Percentiles rank a stretch among this genome's conserved stretches.
Conservation (phyloP, 345 rosid genomes). For the Populus euphratica region DNA sequence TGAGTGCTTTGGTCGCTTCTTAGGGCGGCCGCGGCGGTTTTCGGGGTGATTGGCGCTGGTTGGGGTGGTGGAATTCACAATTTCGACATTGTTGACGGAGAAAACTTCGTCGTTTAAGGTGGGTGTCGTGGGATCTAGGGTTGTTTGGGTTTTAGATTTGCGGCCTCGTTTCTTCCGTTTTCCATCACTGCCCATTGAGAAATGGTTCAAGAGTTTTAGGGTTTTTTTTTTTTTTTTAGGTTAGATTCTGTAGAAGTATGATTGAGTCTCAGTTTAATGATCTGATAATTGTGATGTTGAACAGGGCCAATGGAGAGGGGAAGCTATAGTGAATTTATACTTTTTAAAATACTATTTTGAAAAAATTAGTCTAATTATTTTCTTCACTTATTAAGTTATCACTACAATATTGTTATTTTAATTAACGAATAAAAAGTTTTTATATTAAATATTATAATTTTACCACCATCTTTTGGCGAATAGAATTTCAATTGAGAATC, state of each 20-base stretch:
- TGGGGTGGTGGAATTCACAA: constrained; percentile 20
- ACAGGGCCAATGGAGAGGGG: not conserved
- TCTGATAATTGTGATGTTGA: not conserved
- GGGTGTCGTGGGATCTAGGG: constrained; percentile 29
- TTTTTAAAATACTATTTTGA: too few relatives aligned
- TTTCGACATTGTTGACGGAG: constrained; percentile 35
- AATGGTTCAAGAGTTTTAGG: not conserved
- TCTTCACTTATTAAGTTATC: too few relatives aligned
- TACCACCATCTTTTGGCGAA: too few relatives aligned
- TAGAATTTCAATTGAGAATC: too few relatives aligned
- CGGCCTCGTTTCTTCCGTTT: constrained; percentile 45
- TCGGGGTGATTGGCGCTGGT: not conserved
- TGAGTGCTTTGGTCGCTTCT: constrained; percentile 29
- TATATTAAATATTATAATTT: too few relatives aligned
- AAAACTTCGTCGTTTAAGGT: constrained; percentile 21
- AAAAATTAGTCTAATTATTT: too few relatives aligned
- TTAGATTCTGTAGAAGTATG: not conserved
- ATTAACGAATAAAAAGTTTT: too few relatives aligned
- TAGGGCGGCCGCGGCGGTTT: constrained; percentile 43
- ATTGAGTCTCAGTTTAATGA: not conserved
- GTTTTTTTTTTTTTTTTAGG: not conserved
- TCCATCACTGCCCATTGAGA: constrained; percentile 5
- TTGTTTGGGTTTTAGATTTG: constrained; percentile 34
- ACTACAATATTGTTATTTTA: too few relatives aligned
- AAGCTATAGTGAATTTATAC: not conserved